phyloP scores from a whole-genome alignment of 2,329 filamentous ascomycete genomes.

The Nectriaceae sp. region DNA sequence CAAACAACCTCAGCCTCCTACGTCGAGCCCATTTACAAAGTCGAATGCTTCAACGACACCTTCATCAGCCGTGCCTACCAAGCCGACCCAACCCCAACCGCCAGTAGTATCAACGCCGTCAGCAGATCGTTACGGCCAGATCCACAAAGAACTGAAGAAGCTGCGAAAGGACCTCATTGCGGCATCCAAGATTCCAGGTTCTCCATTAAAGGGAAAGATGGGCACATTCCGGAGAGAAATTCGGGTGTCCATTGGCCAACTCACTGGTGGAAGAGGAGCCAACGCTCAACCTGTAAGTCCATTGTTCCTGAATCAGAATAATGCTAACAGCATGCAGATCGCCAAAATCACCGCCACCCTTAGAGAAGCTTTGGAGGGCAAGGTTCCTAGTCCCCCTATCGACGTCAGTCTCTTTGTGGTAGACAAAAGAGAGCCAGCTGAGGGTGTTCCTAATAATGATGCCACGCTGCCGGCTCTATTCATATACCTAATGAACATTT shows the following conservation, averaged over 20 bases:
- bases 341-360: conserved; percentile 45
- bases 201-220: conserved; percentile 62
- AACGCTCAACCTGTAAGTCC: conserved; percentile 50
- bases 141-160: conserved; percentile 70
- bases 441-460: conserved; percentile 54
- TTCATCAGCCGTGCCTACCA: conserved; percentile 6
- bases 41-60: conserved; percentile 2
- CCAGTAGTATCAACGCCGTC: conserved; percentile 10
- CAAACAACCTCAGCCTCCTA: conserved; percentile 12
- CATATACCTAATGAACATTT: conserved; percentile 75
- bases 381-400: conserved; percentile 53
- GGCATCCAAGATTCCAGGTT: conserved; percentile 49
- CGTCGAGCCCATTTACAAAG: conserved; percentile 7
- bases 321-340: conserved; percentile 31
- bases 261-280: conserved; percentile 64
- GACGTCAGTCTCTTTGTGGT: conserved; percentile 57
- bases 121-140: conserved; percentile 50
- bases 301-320: neutral
- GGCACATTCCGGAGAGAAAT: conserved; percentile 74
- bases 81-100: conserved; percentile 14
- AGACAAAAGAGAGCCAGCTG: conserved; percentile 45
- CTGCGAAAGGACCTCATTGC: conserved; percentile 64
- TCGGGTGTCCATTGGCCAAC: conserved; percentile 71
- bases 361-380: conserved; percentile 53
- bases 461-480: conserved; percentile 63